A percentile compares a stretch with the other conserved stretches of the same genome.
These are phyloP conservation scores for Gnomoniopsis smithogilvyi DNA, from an alignment of 2,329 filamentous ascomycete species.

Conservation along the genomic window DNA sequence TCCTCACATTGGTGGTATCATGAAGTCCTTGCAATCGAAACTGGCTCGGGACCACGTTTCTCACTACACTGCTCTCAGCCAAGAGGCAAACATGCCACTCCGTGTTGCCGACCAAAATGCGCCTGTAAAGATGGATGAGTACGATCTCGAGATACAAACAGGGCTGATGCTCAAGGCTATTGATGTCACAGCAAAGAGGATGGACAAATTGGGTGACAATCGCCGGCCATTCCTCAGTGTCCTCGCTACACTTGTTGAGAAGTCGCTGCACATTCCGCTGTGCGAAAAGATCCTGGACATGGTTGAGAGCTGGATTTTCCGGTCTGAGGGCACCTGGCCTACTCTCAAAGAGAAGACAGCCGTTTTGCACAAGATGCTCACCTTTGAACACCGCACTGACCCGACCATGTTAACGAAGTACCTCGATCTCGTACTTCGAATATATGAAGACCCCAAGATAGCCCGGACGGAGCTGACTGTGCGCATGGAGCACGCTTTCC, in stretches of 20 bases:
- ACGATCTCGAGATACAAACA: constrained; percentile 85
- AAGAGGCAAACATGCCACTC: constrained; percentile 41
- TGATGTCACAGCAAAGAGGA: constrained; percentile 85
- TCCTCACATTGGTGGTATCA: constrained; percentile 78
- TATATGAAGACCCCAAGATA: constrained; percentile 97
- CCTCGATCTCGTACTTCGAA: constrained; percentile 90
- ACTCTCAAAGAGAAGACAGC: constrained; percentile 99
- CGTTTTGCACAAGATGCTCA: constrained; percentile 97
- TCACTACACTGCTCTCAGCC: constrained; percentile 59
- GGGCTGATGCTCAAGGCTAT: constrained; percentile 93
- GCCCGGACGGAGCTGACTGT: constrained; percentile 94
- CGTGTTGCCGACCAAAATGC: constrained; percentile 53
- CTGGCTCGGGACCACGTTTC: constrained; percentile 90
- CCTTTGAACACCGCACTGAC: constrained; percentile 84
- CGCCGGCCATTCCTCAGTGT: constrained; percentile 92
- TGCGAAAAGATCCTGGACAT: constrained; percentile 92
- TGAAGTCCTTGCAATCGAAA: constrained; percentile 91
- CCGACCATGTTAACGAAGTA: constrained; percentile 87
- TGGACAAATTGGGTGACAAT: constrained; percentile 89
- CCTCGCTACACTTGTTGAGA: constrained; percentile 89
- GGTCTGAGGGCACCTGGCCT: constrained; percentile 90
- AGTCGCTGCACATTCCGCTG: constrained; percentile 80
- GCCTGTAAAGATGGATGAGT: constrained; percentile 61
- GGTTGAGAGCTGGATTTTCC: constrained; percentile 95
- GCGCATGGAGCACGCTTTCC: constrained; percentile 94